A percentile compares a stretch with the other conserved stretches of the same genome.
Evolutionary conservation across 495 filamentous ascomycete species (phyloP).

Genomic region (Trichoderma reesei): DNA sequence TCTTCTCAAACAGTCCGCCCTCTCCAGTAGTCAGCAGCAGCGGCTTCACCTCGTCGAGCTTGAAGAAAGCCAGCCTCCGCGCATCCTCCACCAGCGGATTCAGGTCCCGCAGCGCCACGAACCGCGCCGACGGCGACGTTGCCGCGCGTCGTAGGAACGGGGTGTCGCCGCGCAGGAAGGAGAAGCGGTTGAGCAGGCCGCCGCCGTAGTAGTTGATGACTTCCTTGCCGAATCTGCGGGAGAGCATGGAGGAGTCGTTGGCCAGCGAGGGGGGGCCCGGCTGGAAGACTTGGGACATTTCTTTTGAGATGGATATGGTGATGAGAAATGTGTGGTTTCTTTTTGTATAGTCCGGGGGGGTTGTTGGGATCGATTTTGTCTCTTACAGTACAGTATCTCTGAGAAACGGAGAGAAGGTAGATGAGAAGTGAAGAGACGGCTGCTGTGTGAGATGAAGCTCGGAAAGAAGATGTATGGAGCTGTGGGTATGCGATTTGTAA

Average conservation of each 20-base stretch:
- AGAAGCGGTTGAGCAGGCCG: constrained; percentile 52
- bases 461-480: too few relatives aligned
- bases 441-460: too few relatives aligned
- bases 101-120: constrained; percentile 71
- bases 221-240: constrained; percentile 80
- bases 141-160: constrained; percentile 68
- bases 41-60: constrained; percentile 50
- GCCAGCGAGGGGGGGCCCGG: constrained; percentile 32
- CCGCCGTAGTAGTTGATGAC: constrained; percentile 93
- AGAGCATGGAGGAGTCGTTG: constrained; percentile 73
- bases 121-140: constrained; percentile 56
- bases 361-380: too few relatives aligned
- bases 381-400: too few relatives aligned
- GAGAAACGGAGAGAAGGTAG: too few relatives aligned
- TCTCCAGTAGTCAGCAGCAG: constrained; percentile 40
- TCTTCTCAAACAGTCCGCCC: constrained; percentile 58
- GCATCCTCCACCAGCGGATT: constrained; percentile 54
- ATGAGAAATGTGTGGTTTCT: background rate
- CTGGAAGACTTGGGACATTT: constrained; percentile 16
- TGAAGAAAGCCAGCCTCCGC: constrained; percentile 49
- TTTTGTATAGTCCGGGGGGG: background rate
- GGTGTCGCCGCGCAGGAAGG: constrained; percentile 76
- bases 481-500: background rate
- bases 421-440: too few relatives aligned
- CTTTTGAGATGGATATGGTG: background rate